phyloP scores from a whole-genome alignment of 768 basidiomycete species.

The Leccinellum rugosiceps region DNA sequence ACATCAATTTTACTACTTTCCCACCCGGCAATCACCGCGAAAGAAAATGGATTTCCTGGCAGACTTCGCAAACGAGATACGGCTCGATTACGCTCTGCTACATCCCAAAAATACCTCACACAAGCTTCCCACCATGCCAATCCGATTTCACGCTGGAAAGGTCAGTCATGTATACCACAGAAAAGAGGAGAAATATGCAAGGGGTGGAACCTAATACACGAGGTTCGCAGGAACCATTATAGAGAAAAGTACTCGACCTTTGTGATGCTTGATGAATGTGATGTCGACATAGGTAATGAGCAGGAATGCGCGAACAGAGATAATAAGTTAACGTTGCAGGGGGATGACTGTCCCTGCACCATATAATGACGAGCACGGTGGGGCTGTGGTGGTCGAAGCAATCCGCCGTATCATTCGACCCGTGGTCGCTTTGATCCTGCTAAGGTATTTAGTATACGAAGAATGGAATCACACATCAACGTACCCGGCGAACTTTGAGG shows the following conservation, averaged over 20 bases:
- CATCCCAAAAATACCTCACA: neutral
- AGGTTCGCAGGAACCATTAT: neutral
- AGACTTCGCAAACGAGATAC: neutral
- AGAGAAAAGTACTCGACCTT: constrained; percentile 30
- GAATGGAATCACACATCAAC: neutral
- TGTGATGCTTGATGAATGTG: constrained; percentile 12
- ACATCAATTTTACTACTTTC: neutral
- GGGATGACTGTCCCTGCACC: neutral
- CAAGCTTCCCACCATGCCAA: neutral
- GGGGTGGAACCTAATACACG: neutral
- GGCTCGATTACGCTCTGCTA: constrained; percentile 6
- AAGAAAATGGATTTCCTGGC: constrained; percentile 2
- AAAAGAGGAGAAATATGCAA: neutral
- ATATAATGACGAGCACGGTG: neutral
- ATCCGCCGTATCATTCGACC: constrained; percentile 29
- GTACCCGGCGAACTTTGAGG: constrained; percentile 46
- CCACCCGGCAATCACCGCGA: neutral
- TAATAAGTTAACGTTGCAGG: constrained; percentile 30
- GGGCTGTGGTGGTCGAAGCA: neutral
- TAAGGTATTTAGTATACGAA: neutral
- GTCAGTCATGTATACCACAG: constrained; percentile 26
- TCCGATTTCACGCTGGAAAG: constrained; percentile 25
- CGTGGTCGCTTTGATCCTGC: constrained; percentile 46
- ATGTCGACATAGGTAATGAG: constrained; percentile 5
- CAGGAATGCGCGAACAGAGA: constrained; percentile 10